Evolutionary conservation across 2,329 filamentous ascomycete genomes (phyloP).

Genomic region (Cylindrodendrum hubeiense): DNA sequence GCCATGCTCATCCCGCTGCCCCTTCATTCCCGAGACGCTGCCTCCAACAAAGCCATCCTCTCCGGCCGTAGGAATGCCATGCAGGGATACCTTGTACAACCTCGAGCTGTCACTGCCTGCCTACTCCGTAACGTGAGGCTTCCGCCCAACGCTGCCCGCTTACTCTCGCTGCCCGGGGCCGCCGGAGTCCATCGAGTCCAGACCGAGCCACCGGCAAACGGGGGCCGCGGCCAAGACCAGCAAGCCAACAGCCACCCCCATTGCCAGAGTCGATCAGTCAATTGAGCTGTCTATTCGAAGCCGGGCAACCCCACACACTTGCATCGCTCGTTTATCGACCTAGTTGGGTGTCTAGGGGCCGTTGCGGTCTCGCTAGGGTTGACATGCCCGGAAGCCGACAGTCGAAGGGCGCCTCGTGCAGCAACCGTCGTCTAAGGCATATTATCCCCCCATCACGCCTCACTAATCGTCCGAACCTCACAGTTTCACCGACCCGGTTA

Average conservation of each 20-base stretch:
- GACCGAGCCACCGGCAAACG: neutral
- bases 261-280: constrained; percentile 5
- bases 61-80: constrained; percentile 12
- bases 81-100: neutral
- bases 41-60: constrained; percentile 3
- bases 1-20: neutral
- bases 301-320: constrained; percentile 23
- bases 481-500: constrained; percentile 3
- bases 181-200: neutral
- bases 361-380: neutral
- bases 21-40: constrained; percentile 6
- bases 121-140: neutral
- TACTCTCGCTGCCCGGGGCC: neutral
- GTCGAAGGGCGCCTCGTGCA: constrained; percentile 12
- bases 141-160: neutral
- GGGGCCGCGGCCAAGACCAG: neutral
- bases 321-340: constrained; percentile 24
- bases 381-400: neutral
- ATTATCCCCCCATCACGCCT: constrained; percentile 5
- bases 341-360: neutral
- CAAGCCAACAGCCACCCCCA: constrained; percentile 1
- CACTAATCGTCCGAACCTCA: constrained; percentile 24
- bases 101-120: neutral
- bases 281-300: constrained; percentile 15
- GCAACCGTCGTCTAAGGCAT: constrained; percentile 16